These are phyloP conservation scores for Ophiostoma montium DNA, from an alignment of 2,329 filamentous ascomycete genomes.

Conservation along the genomic window DNA sequence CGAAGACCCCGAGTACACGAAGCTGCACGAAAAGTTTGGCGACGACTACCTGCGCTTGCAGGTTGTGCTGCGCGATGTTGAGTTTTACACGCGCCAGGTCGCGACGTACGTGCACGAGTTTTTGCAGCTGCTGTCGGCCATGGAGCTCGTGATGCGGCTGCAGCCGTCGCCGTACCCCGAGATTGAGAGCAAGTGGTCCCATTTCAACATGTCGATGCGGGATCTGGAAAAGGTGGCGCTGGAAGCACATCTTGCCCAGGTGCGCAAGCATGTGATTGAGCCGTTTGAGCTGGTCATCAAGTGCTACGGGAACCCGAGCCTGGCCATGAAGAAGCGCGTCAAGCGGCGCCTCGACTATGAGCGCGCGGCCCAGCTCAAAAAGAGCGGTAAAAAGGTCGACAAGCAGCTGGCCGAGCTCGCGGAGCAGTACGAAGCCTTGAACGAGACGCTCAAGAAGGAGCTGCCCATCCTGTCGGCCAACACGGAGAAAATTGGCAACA, in stretches of 20 bases:
- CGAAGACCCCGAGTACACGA: conserved; percentile 71
- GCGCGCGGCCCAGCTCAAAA: conserved; percentile 61
- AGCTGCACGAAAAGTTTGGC: conserved; percentile 72
- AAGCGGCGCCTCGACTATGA: conserved; percentile 88
- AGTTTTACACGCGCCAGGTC: conserved; percentile 75
- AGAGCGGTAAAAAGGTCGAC: conserved; percentile 72
- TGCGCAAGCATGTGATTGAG: conserved; percentile 72
- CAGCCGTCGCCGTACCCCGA: conserved; percentile 65
- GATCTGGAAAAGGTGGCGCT: conserved; percentile 74
- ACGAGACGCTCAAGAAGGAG: conserved; percentile 86
- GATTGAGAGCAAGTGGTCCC: conserved; percentile 86
- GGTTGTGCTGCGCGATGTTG: conserved; percentile 85
- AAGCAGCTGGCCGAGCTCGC: conserved; percentile 72
- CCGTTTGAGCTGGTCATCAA: conserved; percentile 31
- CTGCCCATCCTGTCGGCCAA: conserved; percentile 69
- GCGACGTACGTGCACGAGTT: conserved; percentile 70
- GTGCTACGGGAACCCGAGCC: conserved; percentile 63
- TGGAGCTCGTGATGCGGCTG: conserved; percentile 66
- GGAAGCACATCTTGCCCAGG: conserved; percentile 51
- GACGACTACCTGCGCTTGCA: conserved; percentile 88
- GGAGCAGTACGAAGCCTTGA: conserved; percentile 81
- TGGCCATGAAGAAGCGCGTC: conserved; percentile 85
- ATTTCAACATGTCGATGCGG: conserved; percentile 73
- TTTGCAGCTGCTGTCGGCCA: conserved; percentile 63
- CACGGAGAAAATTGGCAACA: conserved; percentile 72